These are phyloP conservation scores for Fusarium sp. DNA, from an alignment of 2,329 filamentous ascomycete genomes.

Conservation along the genomic window DNA sequence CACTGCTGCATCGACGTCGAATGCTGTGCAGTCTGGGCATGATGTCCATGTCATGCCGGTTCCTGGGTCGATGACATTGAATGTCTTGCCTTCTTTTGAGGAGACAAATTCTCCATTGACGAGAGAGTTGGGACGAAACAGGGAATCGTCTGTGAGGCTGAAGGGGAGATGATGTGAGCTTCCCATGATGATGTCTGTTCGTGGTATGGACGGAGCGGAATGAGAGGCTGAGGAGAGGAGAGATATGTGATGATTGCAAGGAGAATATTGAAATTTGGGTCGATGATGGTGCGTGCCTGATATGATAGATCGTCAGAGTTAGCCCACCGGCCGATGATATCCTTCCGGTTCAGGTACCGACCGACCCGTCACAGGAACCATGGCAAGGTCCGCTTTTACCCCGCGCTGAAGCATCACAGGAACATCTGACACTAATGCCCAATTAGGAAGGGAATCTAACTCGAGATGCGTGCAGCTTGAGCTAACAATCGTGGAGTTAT, in stretches of 20 bases:
- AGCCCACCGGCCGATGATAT: neutral
- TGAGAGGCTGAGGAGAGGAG: neutral
- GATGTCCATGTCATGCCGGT: neutral
- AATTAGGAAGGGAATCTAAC: neutral
- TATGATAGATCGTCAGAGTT: neutral
- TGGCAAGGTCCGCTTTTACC: neutral
- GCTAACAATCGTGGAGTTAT: neutral
- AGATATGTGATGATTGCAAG: neutral
- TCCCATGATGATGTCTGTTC: neutral
- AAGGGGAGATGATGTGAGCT: neutral
- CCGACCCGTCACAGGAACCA: neutral
- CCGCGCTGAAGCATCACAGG: neutral
- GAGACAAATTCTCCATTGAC: neutral
- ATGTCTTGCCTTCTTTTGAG: neutral
- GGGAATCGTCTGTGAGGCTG: neutral
- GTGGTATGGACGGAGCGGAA: fast-evolving
- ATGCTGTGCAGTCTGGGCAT: neutral
- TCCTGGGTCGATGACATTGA: slow-evolving; percentile 9
- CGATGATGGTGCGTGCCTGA: neutral
- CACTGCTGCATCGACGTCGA: slow-evolving; percentile 44
- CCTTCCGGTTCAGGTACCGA: neutral
- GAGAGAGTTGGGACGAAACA: neutral
- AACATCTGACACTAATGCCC: neutral
- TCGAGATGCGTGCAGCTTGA: fast-evolving
- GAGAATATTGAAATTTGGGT: fast-evolving